Evolutionary conservation across 1,284 basidiomycete species (phyloP), one percentile per base, ranked within the genome.

Genomic region (Naganishia cerealis): DNA sequence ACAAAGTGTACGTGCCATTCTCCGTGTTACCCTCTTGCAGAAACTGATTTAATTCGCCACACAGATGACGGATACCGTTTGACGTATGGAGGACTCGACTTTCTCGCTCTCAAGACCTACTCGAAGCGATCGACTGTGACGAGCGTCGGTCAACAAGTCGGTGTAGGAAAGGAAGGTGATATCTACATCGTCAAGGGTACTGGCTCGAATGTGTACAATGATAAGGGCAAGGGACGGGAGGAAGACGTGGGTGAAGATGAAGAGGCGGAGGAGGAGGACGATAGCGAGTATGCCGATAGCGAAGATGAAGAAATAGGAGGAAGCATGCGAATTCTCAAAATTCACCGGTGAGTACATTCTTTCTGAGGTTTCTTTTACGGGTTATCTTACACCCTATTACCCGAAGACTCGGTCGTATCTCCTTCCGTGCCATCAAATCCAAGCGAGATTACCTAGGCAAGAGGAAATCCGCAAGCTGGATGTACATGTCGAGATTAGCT

Each of bases 31-130:
- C 39, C 21, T 53, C 33, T 36, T 16, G 18, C 42, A 18, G 3
- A 48, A 43, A 71, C 65, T 48, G 10, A 52, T 29, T 46, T 48
- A 46, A 66, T 16, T 38, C 38, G 24, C 56, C 58, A 63, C 15
- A 39, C 73, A 96, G 93, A 99, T 80, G 95, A 99, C 75, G 96
- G 95, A 9, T 98, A 96, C 79, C 87, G 95, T 65, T 80, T 99
- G 70, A 99, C 96, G 0, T 99, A 99, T 77, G 95, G 96, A 55
- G 95, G 95, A 2, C 94, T 97, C 72, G 95, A 99, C 76, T 99
- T 89, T 78, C 86, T 99, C 26, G 93, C 96, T 12, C 90, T 99
- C 82, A 87, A 93, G 52, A 90, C 95, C 0, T 85, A 99, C 76
- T 93, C 91, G 1, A 94, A 94, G 79, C 83, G 94, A 67, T 92